phyloP scores from a whole-genome alignment of 306 rosid genomes.

The Sophora flavescens region DNA sequence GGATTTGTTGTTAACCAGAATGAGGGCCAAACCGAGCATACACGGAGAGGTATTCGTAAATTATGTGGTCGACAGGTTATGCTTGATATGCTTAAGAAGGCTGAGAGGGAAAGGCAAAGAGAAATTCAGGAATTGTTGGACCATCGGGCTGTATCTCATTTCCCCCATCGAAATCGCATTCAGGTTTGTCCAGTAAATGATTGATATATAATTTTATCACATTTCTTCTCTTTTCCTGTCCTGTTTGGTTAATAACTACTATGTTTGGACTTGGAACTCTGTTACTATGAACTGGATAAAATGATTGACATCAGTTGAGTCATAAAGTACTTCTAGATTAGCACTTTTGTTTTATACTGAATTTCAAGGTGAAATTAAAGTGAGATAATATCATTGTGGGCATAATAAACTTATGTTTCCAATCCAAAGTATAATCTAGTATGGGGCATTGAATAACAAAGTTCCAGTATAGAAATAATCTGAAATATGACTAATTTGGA shows the following conservation, averaged over 20 bases:
- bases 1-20: constrained; percentile 66
- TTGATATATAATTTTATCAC: background rate
- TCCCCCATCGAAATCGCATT: constrained; percentile 95
- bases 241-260: constrained; percentile 13
- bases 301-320: constrained; percentile 16
- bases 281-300: constrained; percentile 33
- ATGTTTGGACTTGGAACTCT: constrained; percentile 9
- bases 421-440: background rate
- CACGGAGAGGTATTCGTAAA: constrained; percentile 75
- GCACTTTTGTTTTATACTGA: constrained; percentile 9
- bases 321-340: constrained; percentile 8
- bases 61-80: constrained; percentile 92
- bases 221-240: constrained; percentile 20
- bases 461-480: background rate
- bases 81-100: constrained; percentile 93
- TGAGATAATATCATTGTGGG: constrained; percentile 1
- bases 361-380: constrained; percentile 9
- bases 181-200: constrained; percentile 67
- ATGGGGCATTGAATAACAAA: background rate
- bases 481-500: constrained; percentile 22
- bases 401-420: constrained; percentile 23
- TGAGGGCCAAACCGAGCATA: constrained; percentile 64
- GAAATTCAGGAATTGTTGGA: constrained; percentile 83
- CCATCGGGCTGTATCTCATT: constrained; percentile 80
- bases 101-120: constrained; percentile 84